A percentile compares a stretch with the other conserved stretches of the same genome.
Evolutionary conservation across 352 stramenopile species (phyloP).

Genomic region (Phytophthora pini): DNA sequence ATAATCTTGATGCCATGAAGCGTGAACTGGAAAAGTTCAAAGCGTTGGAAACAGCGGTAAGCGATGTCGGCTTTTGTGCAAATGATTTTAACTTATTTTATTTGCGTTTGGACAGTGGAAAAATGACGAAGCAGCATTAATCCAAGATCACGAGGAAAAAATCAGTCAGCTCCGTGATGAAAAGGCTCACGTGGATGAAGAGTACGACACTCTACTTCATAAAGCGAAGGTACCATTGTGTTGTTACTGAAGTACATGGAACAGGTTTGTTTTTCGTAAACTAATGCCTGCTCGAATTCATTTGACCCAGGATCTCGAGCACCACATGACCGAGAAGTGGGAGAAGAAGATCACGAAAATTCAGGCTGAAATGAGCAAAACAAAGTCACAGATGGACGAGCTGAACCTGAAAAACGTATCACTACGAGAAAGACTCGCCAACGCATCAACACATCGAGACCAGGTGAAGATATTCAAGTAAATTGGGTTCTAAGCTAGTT

Average conservation of each 20-base stretch:
- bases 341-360: conserved; percentile 77
- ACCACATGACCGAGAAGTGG: conserved; percentile 80
- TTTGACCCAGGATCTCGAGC: conserved; percentile 52
- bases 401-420: conserved; percentile 80
- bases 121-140: conserved; percentile 57
- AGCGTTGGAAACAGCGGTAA: conserved; percentile 65
- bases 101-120: conserved; percentile 50
- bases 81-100: conserved; percentile 13
- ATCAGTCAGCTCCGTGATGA: conserved; percentile 70
- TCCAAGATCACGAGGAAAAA: conserved; percentile 66
- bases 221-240: conserved; percentile 58
- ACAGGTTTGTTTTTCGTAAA: not conserved
- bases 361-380: conserved; percentile 67
- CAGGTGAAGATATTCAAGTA: conserved; percentile 46
- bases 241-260: not conserved
- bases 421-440: conserved; percentile 73
- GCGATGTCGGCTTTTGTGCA: conserved; percentile 4
- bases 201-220: conserved; percentile 56
- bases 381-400: conserved; percentile 79
- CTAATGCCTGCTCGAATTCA: not conserved
- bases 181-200: conserved; percentile 55
- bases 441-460: conserved; percentile 65
- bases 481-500: not conserved
- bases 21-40: conserved; percentile 70
- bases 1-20: conserved; percentile 47